Conservation (phyloP, 2,329 filamentous ascomycete species). For the Fusarium odoratissimum region DNA sequence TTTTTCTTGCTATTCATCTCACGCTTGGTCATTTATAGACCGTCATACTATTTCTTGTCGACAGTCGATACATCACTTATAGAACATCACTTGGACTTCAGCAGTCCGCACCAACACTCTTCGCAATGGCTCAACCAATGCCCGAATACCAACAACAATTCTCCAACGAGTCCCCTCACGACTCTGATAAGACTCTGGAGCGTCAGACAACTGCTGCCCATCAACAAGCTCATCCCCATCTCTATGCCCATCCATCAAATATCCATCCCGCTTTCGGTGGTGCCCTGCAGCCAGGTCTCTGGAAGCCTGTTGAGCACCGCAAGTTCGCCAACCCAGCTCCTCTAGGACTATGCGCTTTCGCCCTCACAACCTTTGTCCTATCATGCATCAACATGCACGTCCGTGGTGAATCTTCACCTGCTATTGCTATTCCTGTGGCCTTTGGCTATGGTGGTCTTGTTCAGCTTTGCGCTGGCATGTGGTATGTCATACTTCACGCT, state of each 20-base stretch:
- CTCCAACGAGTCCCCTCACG: slow-evolving; percentile 35
- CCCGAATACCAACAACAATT: slow-evolving; percentile 7
- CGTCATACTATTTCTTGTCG: neutral
- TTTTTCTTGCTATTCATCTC: slow-evolving; percentile 1
- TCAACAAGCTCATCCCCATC: slow-evolving; percentile 42
- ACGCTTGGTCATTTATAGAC: neutral
- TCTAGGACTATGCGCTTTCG: slow-evolving; percentile 81
- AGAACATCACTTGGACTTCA: neutral
- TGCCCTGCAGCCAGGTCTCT: slow-evolving; percentile 77
- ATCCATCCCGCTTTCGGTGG: slow-evolving; percentile 70
- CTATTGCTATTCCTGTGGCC: slow-evolving; percentile 75
- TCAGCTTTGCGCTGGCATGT: slow-evolving; percentile 87
- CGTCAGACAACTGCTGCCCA: slow-evolving; percentile 25
- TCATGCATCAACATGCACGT: slow-evolving; percentile 78
- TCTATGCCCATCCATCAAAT: slow-evolving; percentile 42
- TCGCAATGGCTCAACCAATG: slow-evolving; percentile 38
- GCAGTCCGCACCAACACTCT: neutral
- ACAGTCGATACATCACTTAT: neutral
- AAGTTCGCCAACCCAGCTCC: slow-evolving; percentile 85
- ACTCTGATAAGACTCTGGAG: slow-evolving; percentile 45
- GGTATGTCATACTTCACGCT: slow-evolving; percentile 64
- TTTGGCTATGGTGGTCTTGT: slow-evolving; percentile 80
- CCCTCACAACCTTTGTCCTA: slow-evolving; percentile 84
- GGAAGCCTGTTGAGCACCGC: slow-evolving; percentile 72
- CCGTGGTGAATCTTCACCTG: slow-evolving; percentile 68